Evolutionary conservation across 2,329 filamentous ascomycete species (phyloP).

Genomic region (Alternaria sp.): DNA sequence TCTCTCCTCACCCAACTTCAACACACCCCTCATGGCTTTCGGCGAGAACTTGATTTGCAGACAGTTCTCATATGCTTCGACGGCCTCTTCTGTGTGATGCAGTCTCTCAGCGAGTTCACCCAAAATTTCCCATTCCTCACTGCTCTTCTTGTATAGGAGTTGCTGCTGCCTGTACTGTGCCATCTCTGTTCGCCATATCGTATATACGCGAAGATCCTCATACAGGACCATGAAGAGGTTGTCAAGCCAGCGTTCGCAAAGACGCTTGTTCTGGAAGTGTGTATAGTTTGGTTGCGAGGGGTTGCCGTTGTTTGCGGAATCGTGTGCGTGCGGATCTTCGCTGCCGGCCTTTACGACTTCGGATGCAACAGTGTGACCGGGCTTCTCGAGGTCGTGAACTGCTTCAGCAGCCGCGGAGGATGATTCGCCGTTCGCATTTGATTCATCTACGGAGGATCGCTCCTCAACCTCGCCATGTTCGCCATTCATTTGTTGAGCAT

Average conservation of each 20-base stretch:
- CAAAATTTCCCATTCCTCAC: constrained; percentile 98
- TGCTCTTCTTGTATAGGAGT: constrained; percentile 94
- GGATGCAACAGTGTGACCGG: constrained; percentile 78
- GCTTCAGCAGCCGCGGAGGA: constrained; percentile 36
- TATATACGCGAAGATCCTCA: constrained; percentile 97
- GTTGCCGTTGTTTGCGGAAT: constrained; percentile 59
- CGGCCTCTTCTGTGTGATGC: constrained; percentile 88
- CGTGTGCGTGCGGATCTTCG: constrained; percentile 61
- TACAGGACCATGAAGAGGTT: constrained; percentile 99
- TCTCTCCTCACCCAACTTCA: constrained; percentile 78
- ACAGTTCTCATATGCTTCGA: constrained; percentile 92
- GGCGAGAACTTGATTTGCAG: constrained; percentile 89
- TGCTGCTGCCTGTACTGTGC: constrained; percentile 93
- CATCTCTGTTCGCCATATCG: constrained; percentile 99
- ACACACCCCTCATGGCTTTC: constrained; percentile 85
- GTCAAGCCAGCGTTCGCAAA: constrained; percentile 97
- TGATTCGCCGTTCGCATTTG: constrained; percentile 40
- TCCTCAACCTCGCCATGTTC: constrained; percentile 41
- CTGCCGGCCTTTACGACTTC: constrained; percentile 78
- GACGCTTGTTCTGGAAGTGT: constrained; percentile 93
- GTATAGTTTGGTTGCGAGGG: constrained; percentile 74
- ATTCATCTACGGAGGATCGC: constrained; percentile 28
- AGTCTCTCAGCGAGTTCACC: constrained; percentile 91
- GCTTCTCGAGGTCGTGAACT: constrained; percentile 71
- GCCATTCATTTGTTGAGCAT: constrained; percentile 50